Evolutionary conservation across 2,329 filamentous ascomycete species (phyloP), one percentile per base, ranked within the genome.

Genomic region (Aspergillus fructus): DNA sequence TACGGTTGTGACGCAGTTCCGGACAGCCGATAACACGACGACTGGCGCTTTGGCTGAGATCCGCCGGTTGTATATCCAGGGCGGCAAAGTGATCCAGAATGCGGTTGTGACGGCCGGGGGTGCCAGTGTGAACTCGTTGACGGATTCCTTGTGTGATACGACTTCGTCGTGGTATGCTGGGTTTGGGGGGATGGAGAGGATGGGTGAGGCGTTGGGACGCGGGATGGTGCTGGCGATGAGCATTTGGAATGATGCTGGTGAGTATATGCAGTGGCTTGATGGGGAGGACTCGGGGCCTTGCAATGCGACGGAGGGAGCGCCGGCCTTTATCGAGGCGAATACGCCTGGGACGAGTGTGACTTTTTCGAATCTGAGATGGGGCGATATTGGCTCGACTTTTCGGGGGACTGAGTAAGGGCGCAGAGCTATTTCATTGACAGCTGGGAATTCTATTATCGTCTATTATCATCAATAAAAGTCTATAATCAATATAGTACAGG

Each of bases 1-100:
- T 63, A 88, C 85, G 2, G 85, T 89, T 33, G 82, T 88, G 56
- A 88, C 85, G 12, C 85, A 88, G 71, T 88, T 88, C 75, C 70
- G 82, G 53, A 82, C 81, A 39, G 59, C 68, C 47, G 74, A 78
- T 51, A 67, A 72, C 59, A 82, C 80, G 33, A 68, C 78, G 37
- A 72, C 68, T 56, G 83, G 84, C 49, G 68, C 73, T 5, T 79
- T 87, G 51, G 74, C 73, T 52, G 78, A 84, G 68, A 85, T 88
- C 67, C 79, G 81, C 61, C 81, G 85, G 61, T 78, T 85, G 67
- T 88, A 88, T 71, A 78, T 86, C 58, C 86, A 88, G 74, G 74
- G 82, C 69, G 83, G 82, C 55, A 76, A 76, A 34, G 78, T 86
- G 55, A 81, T 87, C 62, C 73, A 78, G 62, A 86, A 87, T 73